These are phyloP conservation scores for Colletotrichum sp. DNA, from an alignment of 2,329 filamentous ascomycete species.

Conservation along the genomic window DNA sequence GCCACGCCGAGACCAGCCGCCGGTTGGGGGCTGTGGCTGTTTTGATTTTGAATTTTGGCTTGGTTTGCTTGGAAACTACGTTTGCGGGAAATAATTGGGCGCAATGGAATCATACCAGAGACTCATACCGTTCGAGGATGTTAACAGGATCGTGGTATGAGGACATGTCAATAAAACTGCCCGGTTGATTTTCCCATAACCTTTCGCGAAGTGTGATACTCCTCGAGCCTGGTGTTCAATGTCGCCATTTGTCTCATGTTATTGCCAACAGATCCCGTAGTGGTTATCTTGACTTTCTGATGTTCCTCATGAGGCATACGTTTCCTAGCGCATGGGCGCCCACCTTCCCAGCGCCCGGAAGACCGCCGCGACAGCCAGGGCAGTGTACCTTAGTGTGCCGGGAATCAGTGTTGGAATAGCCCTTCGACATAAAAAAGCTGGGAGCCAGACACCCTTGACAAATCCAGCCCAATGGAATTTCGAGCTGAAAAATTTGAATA, in stretches of 20 bases:
- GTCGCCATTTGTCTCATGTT: not conserved
- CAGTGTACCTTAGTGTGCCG: not conserved
- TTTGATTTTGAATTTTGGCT: not conserved
- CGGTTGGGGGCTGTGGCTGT: slow-evolving; percentile 2
- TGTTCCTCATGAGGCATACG: not conserved
- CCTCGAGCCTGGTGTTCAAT: not conserved
- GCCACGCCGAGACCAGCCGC: not conserved
- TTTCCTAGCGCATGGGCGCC: not conserved
- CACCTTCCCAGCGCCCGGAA: not conserved
- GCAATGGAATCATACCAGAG: not conserved
- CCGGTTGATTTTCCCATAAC: not conserved
- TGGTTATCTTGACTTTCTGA: not conserved
- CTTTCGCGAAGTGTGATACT: not conserved
- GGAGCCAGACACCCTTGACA: not conserved
- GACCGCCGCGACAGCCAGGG: not conserved
- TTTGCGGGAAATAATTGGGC: not conserved
- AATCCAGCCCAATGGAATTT: not conserved
- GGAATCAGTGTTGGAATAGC: not conserved
- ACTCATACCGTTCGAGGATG: rapidly evolving
- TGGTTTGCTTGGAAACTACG: not conserved
- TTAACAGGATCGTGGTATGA: not conserved
- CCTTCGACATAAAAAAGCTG: not conserved
- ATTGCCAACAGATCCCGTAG: not conserved
- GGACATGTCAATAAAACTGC: not conserved
- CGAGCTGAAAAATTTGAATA: no score